A percentile compares a stretch with the other conserved stretches of the same genome.
Conservation (phyloP, 228 moss, liverwort and hornwort species). For the Sphagnum fallax region DNA sequence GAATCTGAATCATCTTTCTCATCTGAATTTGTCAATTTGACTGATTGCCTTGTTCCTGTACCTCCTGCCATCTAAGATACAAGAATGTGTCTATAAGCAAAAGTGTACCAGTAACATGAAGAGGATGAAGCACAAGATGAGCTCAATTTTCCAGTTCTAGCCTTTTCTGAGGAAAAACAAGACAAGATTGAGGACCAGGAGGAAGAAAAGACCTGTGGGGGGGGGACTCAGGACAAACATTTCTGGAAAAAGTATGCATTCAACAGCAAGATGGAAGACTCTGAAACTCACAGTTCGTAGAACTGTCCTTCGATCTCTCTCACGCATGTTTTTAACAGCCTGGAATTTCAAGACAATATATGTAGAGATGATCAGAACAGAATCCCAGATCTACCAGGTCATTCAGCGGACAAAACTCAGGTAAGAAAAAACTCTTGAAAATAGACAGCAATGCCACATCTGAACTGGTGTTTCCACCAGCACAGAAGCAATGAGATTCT, state of each 20-base stretch:
- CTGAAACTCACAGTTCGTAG: slow-evolving; percentile 36
- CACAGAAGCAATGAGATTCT: background rate
- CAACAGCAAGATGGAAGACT: no score
- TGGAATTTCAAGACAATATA: slow-evolving; percentile 10
- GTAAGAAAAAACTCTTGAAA: no score
- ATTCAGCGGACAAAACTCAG: background rate
- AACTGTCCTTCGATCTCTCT: slow-evolving; percentile 50
- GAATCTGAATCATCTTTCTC: slow-evolving; percentile 15
- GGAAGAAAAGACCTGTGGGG: background rate
- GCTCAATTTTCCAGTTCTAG: background rate
- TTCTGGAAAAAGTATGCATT: background rate
- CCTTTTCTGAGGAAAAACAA: background rate
- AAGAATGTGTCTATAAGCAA: background rate
- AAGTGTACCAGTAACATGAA: background rate
- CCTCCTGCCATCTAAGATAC: slow-evolving; percentile 38
- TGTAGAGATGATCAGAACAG: no score
- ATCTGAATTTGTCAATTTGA: slow-evolving; percentile 12
- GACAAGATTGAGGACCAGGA: background rate
- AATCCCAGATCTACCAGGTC: no score
- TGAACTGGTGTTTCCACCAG: no score
- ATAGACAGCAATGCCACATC: no score
- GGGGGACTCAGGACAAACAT: background rate
- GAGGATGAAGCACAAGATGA: background rate
- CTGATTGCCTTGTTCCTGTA: slow-evolving; percentile 9
- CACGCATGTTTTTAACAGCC: slow-evolving; percentile 48